Base-by-base conservation (phyloP, 306 rosid species). In the Elaeagnus macrophylla region DNA sequence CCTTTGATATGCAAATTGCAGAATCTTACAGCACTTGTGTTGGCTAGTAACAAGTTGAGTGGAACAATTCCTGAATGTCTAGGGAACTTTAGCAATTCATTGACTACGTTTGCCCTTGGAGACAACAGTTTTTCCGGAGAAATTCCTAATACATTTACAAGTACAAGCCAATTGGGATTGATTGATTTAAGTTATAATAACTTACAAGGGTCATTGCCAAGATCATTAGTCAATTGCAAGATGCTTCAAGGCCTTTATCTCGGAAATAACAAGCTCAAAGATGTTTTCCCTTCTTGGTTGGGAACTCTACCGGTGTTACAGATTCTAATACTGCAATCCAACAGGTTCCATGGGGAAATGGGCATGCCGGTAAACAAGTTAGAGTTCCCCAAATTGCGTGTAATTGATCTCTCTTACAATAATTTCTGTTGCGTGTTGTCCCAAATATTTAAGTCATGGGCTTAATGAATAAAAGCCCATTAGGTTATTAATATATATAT, bases 271-370 rank as follows among this genome's bases (percentile, higher is more conserved):
- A 54, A 46, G 12, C 37, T 60, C 10, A 60, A 41, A 17, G 62
- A 62, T 38, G 48, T 51, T 47, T 79, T 79, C 53, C 81, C 81
- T 6, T 75, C 48, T 11, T 79, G 78, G 73, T 7, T 67, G 14
- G 78, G 75, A 18, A 17, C 32, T 42, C 65, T 70, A 49, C 65
- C 61, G 3, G 9, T 1, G 7, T 51, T 70, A 1, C 8, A 12
- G 12, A 44, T 44, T 15, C 65, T 70, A 5, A 12, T 43, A 15
- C 54, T 71, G 12, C 7, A 52, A 9, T 39, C 62, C 6, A 71
- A 71, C 12, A 2, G 40, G 39, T 65, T 71, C 16, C 37, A 40
- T 36, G 76, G 76, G 13, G 10, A 1, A 5, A 72, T 72, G 7
- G 51, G 48, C 5, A 45, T 39, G 8, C 59, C 55, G 0, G 48